Evolutionary conservation across 2,329 filamentous ascomycete species (phyloP).

Genomic region (Teratosphaeria gauchensis): DNA sequence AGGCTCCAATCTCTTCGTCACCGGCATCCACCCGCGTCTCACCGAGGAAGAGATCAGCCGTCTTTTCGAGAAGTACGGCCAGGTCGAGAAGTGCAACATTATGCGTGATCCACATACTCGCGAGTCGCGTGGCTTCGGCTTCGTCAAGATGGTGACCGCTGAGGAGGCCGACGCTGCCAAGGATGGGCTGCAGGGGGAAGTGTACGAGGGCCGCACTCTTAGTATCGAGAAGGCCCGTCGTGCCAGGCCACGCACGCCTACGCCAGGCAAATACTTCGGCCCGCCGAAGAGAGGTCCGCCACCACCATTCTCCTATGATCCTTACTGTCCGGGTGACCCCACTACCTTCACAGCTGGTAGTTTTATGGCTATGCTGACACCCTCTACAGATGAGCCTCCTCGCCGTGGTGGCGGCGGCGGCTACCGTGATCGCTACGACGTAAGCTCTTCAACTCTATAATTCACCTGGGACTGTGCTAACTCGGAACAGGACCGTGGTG

Average conservation of each 20-base stretch:
- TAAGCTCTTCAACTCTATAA: constrained; percentile 8
- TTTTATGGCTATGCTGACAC: constrained; percentile 12
- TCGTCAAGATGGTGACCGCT: constrained; percentile 96
- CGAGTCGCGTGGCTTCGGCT: constrained; percentile 96
- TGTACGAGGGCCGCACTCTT: constrained; percentile 87
- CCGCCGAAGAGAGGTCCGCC: constrained; percentile 67
- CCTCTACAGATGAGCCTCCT: constrained; percentile 34
- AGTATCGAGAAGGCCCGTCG: constrained; percentile 99
- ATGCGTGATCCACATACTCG: constrained; percentile 98
- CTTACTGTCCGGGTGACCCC: constrained; percentile 6
- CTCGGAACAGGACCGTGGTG: constrained; percentile 39
- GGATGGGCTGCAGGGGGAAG: constrained; percentile 89
- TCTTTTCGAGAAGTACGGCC: constrained; percentile 97
- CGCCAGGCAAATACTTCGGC: constrained; percentile 97
- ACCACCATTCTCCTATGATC: constrained; percentile 2
- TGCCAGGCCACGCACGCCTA: constrained; percentile 87
- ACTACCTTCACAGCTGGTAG: constrained; percentile 5
- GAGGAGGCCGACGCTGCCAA: constrained; percentile 95
- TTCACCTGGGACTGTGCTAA: constrained; percentile 9
- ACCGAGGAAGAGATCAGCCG: constrained; percentile 83
- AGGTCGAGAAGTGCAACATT: constrained; percentile 98
- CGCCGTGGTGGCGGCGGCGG: constrained; percentile 34
- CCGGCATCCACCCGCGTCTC: constrained; percentile 89
- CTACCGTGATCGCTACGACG: constrained; percentile 39
- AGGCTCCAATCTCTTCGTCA: constrained; percentile 97